Evolutionary conservation across 768 basidiomycete genomes (phyloP).

Genomic region (Leccinum pellstonianum): DNA sequence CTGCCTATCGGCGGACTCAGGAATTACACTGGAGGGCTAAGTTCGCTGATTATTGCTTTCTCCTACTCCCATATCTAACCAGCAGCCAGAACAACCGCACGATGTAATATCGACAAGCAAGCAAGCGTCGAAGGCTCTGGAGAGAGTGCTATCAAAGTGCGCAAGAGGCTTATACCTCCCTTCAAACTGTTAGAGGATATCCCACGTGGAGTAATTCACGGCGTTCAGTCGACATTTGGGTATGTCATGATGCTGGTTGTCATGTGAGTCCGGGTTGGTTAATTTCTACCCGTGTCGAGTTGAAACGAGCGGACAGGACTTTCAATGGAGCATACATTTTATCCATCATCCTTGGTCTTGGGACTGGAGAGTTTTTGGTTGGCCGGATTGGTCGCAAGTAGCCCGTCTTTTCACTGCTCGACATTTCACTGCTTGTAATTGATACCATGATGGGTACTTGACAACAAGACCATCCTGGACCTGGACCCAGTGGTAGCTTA

Average conservation of each 20-base stretch:
- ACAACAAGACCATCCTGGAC: background rate
- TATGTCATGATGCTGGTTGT: conserved; percentile 80
- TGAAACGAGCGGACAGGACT: conserved; percentile 52
- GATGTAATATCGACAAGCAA: conserved; percentile 3
- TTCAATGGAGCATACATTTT: conserved; percentile 80
- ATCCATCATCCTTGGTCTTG: conserved; percentile 66
- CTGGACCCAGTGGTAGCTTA: background rate
- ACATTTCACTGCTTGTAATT: background rate
- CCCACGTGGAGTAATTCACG: conserved; percentile 64
- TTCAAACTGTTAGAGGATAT: conserved; percentile 70
- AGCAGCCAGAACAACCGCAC: conserved; percentile 9
- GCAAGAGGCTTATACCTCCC: conserved; percentile 43
- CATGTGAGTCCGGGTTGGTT: conserved; percentile 51
- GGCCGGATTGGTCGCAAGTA: conserved; percentile 46
- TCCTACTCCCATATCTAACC: background rate
- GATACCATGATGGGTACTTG: background rate
- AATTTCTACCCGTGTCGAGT: background rate
- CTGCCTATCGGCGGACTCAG: conserved; percentile 51
- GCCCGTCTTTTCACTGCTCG: background rate
- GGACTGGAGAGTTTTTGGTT: conserved; percentile 72
- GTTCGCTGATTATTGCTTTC: conserved; percentile 35
- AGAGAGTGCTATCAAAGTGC: conserved; percentile 6
- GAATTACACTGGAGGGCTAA: conserved; percentile 58
- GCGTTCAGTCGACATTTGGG: conserved; percentile 57
- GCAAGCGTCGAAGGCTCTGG: background rate